phyloP scores from a whole-genome alignment of 306 rosid genomes.

The Castanospermum australe region DNA sequence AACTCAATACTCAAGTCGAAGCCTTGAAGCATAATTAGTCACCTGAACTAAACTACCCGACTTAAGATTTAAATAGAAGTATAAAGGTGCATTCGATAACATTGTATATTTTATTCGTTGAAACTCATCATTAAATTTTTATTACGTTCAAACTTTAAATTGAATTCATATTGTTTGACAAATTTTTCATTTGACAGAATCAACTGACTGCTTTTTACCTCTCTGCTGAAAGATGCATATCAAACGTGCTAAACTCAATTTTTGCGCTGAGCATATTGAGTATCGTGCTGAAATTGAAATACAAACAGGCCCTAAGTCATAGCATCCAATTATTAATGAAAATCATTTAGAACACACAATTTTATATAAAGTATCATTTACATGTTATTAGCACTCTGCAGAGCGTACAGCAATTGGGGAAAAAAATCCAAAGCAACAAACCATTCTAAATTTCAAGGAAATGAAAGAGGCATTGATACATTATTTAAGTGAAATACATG shows the following conservation, averaged over 20 bases:
- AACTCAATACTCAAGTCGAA: no score
- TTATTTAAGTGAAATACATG: neutral
- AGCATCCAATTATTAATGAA: neutral
- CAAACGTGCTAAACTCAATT: no score
- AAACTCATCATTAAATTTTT: no score
- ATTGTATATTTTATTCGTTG: no score
- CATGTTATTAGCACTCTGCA: neutral
- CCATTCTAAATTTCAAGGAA: neutral
- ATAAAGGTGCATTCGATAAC: neutral
- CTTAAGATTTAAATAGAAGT: no score
- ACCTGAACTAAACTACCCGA: no score
- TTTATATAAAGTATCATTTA: neutral
- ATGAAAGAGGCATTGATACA: slow-evolving; percentile 9
- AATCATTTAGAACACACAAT: neutral
- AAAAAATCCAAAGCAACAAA: no score
- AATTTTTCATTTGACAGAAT: no score
- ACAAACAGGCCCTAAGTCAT: neutral
- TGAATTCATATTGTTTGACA: no score
- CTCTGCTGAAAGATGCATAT: neutral
- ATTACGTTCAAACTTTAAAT: no score
- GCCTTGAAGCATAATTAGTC: no score
- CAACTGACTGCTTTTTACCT: neutral
- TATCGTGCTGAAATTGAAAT: neutral
- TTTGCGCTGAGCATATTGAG: neutral
- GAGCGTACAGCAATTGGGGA: neutral